Evolutionary conservation across 192 early-diverging fungal species (phyloP).

Genomic region (Backusella tuberculispora): DNA sequence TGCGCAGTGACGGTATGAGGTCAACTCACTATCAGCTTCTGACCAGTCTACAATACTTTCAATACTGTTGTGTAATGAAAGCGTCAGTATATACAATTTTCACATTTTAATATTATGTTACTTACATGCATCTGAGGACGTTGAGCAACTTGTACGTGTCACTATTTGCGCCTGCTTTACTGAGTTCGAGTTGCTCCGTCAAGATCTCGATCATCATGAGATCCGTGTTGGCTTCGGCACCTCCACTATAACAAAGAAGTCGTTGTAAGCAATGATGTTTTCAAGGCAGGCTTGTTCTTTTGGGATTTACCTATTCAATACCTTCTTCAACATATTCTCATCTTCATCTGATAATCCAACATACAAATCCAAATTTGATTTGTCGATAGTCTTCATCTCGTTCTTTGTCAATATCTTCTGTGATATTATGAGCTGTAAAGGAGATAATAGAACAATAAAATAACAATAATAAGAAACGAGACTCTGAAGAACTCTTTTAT

Average conservation of each 20-base stretch:
- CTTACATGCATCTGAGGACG: conserved; percentile 3
- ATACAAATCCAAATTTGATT: conserved; percentile 1
- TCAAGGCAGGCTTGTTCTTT: conserved; percentile 19
- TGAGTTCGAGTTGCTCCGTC: conserved; percentile 5
- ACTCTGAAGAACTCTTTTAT: too few species aligned
- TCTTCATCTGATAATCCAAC: conserved; percentile 16
- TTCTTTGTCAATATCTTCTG: conserved; percentile 19
- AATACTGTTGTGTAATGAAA: conserved; percentile 6
- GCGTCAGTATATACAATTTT: background rate
- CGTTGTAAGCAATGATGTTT: conserved; percentile 13
- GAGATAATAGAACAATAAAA: too few species aligned
- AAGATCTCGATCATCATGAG: background rate
- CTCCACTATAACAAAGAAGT: conserved; percentile 19
- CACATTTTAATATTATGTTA: background rate
- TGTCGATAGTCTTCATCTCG: conserved; percentile 22
- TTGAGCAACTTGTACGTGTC: conserved; percentile 9
- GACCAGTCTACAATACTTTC: background rate
- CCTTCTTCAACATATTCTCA: conserved; percentile 21
- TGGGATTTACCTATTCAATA: conserved; percentile 16
- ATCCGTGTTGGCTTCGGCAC: background rate
- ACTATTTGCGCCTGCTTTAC: background rate
- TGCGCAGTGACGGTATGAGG: background rate
- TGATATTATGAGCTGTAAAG: too few species aligned
- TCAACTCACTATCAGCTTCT: conserved; percentile 15
- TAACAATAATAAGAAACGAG: too few species aligned